Base-by-base conservation (phyloP, 169 alveolate genomes). In the Cryptosporidium meleagridis region DNA sequence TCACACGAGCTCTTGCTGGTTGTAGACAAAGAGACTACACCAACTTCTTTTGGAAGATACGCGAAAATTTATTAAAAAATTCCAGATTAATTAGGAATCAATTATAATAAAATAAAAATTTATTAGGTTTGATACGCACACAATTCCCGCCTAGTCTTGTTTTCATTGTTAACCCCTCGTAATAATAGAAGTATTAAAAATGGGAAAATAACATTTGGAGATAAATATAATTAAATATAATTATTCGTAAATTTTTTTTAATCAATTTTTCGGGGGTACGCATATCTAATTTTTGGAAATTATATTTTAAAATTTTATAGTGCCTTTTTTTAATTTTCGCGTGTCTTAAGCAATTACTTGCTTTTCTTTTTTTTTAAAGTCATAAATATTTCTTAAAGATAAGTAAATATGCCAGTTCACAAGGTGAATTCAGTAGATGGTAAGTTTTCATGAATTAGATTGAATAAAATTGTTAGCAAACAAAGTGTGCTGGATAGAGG, bases 1-100 rank as follows among this genome's bases (percentile, higher is more conserved):
- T 80, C 23, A 80, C 89, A 45, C 31, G 89, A 61, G 89, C 89
- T 44, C 55, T 80, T 18, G 89, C 89, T 39, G 89, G 89, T 39
- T 80, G 89, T 26, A 80, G 89, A 67, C 89, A 80, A 80, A 80
- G 89, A 67, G 89, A 80, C 55, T 80, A 80, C 55, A 80, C 89
- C 59, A 59, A 59, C 44, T 80, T 80, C 48, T 80, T 80, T 39
- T 80, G 89, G 89, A 80, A 80, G 44, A 80, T 80, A 41, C 55
- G 89, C 0, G 89, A 80, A 39, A 80, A 80, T 44, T 48, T 80
- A 48, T 12, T 80, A 23, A 69, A 80, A 45, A 80, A 80, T 12
- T 59, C 89, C 35, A 80, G 89, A 62, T 65, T 62, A 48, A 48
- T 80, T 18, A 80, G 70, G 26, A 59, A 62, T 48, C 73, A 65